Conservation (phyloP, 2,329 filamentous ascomycete genomes). For the Emergomyces pasteurianus region DNA sequence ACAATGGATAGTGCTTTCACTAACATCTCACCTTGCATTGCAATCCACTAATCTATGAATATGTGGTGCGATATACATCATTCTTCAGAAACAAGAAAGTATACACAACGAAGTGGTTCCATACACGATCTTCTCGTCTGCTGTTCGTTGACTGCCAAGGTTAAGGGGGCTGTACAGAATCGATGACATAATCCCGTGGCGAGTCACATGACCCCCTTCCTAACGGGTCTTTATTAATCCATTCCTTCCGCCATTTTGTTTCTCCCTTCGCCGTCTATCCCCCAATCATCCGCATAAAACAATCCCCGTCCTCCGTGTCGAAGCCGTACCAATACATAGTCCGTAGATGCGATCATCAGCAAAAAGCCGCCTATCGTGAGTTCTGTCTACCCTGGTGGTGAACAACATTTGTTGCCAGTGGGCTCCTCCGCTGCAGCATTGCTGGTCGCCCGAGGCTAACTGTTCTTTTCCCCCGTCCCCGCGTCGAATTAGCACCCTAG, state of each 20-base stretch:
- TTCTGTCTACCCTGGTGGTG: background rate
- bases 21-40: no score
- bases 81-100: no score
- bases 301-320: constrained; percentile 13
- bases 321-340: background rate
- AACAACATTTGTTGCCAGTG: constrained; percentile 4
- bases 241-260: background rate
- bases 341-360: constrained; percentile 10
- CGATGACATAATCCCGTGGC: no score
- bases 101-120: no score
- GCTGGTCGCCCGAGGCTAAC: background rate
- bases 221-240: background rate
- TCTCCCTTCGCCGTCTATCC: background rate
- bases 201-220: background rate
- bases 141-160: no score
- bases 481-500: constrained; percentile 2
- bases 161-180: no score
- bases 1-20: no score
- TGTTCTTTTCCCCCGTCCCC: background rate
- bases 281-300: constrained; percentile 12
- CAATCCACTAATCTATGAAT: no score
- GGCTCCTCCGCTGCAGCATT: background rate
- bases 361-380: background rate
- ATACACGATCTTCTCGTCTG: no score
- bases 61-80: no score